A percentile compares a stretch with the other conserved stretches of the same genome.
These are phyloP conservation scores for Ogataea paradorogensis DNA, from an alignment of 805 yeast genomes.

Conservation along the genomic window DNA sequence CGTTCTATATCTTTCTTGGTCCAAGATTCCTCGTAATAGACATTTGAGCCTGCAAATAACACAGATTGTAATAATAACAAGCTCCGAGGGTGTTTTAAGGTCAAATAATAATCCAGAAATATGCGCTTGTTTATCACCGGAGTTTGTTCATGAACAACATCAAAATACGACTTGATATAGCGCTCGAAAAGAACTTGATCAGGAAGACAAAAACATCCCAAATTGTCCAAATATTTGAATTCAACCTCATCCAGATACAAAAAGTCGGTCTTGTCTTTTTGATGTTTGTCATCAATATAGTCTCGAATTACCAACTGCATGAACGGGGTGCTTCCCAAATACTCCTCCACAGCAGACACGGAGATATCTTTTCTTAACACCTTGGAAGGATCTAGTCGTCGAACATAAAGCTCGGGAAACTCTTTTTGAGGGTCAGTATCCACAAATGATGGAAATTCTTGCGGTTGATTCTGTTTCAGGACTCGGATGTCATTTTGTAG, in stretches of 20 bases:
- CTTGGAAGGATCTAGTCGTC: conserved; percentile 21
- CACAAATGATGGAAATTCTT: conserved; percentile 18
- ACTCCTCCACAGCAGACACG: conserved; percentile 23
- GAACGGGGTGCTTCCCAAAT: conserved; percentile 32
- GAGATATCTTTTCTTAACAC: conserved; percentile 19
- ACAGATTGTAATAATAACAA: conserved; percentile 63
- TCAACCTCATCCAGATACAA: conserved; percentile 19
- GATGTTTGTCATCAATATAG: conserved; percentile 13
- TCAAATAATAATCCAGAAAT: conserved; percentile 57
- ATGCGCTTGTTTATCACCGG: conserved; percentile 64
- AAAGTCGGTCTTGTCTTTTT: conserved; percentile 6
- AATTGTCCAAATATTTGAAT: conserved; percentile 19
- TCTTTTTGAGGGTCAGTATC: conserved; percentile 24
- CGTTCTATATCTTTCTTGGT: conserved; percentile 41
- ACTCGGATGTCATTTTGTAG: conserved; percentile 9
- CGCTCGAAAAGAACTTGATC: conserved; percentile 55
- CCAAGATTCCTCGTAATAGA: conserved; percentile 49
- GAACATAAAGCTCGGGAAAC: conserved; percentile 25
- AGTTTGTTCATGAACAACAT: conserved; percentile 60
- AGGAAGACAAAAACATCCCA: conserved; percentile 72
- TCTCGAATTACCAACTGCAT: conserved; percentile 31
- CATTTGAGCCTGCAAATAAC: conserved; percentile 64
- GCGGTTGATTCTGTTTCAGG: neutral
- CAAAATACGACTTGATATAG: conserved; percentile 60
- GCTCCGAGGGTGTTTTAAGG: conserved; percentile 57